Conservation (phyloP, 78 protist genomes). For the Acrasis kona region DNA sequence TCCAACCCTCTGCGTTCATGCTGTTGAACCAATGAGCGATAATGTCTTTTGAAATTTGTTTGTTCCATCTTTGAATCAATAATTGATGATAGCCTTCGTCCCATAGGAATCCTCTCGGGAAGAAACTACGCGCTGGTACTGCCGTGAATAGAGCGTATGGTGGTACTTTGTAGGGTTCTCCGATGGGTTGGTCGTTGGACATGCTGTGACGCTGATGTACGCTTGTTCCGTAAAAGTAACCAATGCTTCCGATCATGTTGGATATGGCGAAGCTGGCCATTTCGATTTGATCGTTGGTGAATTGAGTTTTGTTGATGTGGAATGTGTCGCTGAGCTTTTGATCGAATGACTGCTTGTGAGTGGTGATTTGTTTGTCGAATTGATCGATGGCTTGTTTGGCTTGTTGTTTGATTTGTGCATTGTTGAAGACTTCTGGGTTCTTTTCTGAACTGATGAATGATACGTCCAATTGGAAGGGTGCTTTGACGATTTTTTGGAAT, state of each 20-base stretch:
- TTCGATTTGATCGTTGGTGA: too few species aligned
- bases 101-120: constrained; percentile 96
- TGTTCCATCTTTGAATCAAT: constrained; percentile 32
- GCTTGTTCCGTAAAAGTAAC: constrained; percentile 25
- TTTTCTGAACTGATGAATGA: too few species aligned
- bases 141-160: constrained; percentile 44
- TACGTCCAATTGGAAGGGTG: too few species aligned
- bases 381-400: too few species aligned
- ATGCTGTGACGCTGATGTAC: constrained; percentile 19
- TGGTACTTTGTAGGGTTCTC: not conserved
- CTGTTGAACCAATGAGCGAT: constrained; percentile 61
- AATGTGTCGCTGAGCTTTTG: not conserved
- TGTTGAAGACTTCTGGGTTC: too few species aligned
- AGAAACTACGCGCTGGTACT: constrained; percentile 78
- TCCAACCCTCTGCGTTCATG: constrained; percentile 84
- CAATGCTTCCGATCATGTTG: constrained; percentile 67
- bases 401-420: too few species aligned
- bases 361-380: too few species aligned
- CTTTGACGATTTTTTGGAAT: too few species aligned
- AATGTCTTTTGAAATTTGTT: constrained; percentile 26
- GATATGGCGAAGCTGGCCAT: constrained; percentile 21
- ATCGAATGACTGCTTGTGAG: too few species aligned
- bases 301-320: not conserved
- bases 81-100: constrained; percentile 94
- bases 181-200: not conserved